phyloP scores from a whole-genome alignment of 202 grass and related monocot species.

The Schoenoplectus triqueter region DNA sequence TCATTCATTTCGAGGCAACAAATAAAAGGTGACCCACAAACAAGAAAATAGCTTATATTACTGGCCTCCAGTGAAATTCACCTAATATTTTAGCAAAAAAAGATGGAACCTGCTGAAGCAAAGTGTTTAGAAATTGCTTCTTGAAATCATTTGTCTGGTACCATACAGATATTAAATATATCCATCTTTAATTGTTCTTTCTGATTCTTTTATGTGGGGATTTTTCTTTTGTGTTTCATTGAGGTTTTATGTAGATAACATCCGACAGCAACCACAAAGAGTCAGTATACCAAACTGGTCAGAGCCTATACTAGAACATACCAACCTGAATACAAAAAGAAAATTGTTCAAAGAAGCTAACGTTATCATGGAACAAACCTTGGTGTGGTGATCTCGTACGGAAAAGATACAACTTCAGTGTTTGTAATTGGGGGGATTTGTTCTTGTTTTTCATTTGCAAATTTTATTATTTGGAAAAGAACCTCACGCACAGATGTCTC shows the following conservation, averaged over 20 bases:
- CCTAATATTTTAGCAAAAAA: background rate
- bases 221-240: background rate
- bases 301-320: background rate
- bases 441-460: slow-evolving; percentile 90
- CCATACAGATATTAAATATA: background rate
- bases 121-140: slow-evolving; percentile 5
- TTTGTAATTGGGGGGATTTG: slow-evolving; percentile 75
- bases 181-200: background rate
- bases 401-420: slow-evolving; percentile 62
- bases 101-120: background rate
- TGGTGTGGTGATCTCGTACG: slow-evolving; percentile 84
- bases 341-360: slow-evolving; percentile 11
- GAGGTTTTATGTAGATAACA: background rate
- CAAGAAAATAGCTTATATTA: background rate
- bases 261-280: background rate
- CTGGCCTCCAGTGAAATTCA: slow-evolving; percentile 22
- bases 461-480: slow-evolving; percentile 87
- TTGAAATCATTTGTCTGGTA: background rate
- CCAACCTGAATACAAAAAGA: background rate
- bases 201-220: background rate
- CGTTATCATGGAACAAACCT: slow-evolving; percentile 48
- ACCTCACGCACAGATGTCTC: slow-evolving; percentile 64
- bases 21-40: background rate
- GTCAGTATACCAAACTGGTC: background rate
- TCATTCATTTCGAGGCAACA: background rate